A percentile compares a stretch with the other conserved stretches of the same genome.
Evolutionary conservation across 768 basidiomycete genomes (phyloP).

Genomic region (Auricularia sp.): DNA sequence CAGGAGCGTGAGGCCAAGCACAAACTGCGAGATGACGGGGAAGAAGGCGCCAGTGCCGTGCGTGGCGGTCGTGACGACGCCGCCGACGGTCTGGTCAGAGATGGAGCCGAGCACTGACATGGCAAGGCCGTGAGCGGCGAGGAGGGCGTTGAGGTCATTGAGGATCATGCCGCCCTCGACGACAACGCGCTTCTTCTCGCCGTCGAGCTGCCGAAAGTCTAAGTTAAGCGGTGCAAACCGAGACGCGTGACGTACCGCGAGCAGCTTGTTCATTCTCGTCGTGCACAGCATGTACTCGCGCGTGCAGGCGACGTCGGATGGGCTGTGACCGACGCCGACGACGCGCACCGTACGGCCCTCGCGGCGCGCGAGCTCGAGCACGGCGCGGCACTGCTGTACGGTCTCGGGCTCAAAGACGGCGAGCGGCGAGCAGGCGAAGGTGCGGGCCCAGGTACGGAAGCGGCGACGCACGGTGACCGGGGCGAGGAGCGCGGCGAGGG

Average conservation of each 20-base stretch:
- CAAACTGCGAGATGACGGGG: conserved; percentile 73
- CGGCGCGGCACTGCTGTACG: conserved; percentile 55
- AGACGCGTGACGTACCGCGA: conserved; percentile 52
- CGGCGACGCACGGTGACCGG: conserved; percentile 42
- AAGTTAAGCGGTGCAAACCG: conserved; percentile 3
- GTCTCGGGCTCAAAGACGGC: conserved; percentile 68
- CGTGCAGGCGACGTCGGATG: conserved; percentile 89
- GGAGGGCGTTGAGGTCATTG: conserved; percentile 55
- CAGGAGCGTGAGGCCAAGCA: conserved; percentile 63
- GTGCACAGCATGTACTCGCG: conserved; percentile 77
- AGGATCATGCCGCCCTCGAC: conserved; percentile 76
- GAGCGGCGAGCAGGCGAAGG: conserved; percentile 59
- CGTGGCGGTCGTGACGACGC: conserved; percentile 86
- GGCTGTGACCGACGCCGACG: conserved; percentile 85
- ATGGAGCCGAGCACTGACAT: conserved; percentile 93
- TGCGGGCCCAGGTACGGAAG: conserved; percentile 84
- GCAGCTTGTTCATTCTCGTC: conserved; percentile 54
- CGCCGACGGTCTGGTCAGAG: conserved; percentile 90
- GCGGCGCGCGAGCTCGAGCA: conserved; percentile 72
- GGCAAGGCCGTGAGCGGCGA: conserved; percentile 60
- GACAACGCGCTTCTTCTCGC: conserved; percentile 52
- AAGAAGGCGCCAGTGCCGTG: conserved; percentile 82
- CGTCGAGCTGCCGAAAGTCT: conserved; percentile 46
- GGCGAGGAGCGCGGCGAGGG: conserved; percentile 43
- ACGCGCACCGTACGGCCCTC: conserved; percentile 66